Evolutionary conservation across 176 grass and related monocot genomes (phyloP).

Genomic region (Avena insularis): DNA sequence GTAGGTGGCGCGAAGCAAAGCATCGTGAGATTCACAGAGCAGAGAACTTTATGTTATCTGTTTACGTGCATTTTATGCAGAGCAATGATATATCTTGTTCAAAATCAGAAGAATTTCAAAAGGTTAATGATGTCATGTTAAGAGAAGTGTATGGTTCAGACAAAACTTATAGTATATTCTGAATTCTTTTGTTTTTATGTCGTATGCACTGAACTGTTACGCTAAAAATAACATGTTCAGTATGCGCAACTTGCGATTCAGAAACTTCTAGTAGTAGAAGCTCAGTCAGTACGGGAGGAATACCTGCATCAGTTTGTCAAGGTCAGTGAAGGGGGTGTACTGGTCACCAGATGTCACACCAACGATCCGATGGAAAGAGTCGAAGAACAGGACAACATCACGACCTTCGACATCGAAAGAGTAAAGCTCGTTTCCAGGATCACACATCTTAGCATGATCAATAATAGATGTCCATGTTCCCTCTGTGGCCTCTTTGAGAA

Average conservation of each 20-base stretch:
- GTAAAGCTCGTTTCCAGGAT: slow-evolving; percentile 38
- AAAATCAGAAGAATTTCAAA: neutral
- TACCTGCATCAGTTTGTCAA: slow-evolving; percentile 24
- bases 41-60: neutral
- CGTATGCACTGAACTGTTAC: neutral
- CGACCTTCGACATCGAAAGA: slow-evolving; percentile 23
- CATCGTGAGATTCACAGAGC: neutral
- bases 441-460: slow-evolving; percentile 52
- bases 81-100: neutral
- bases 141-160: neutral
- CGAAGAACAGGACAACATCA: slow-evolving; percentile 26
- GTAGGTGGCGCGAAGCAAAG: neutral
- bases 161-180: neutral
- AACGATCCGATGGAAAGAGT: slow-evolving; percentile 27
- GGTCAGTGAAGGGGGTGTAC: slow-evolving; percentile 29
- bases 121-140: neutral
- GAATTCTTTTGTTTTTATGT: neutral
- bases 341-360: slow-evolving; percentile 14
- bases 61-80: neutral
- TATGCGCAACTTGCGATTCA: neutral
- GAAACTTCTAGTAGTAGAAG: neutral
- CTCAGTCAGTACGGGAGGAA: neutral
- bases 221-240: neutral
- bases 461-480: slow-evolving; percentile 38
- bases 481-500: slow-evolving; percentile 11